phyloP scores from a whole-genome alignment of 2,329 filamentous ascomycete species.

The Lachnellula willkommii region DNA sequence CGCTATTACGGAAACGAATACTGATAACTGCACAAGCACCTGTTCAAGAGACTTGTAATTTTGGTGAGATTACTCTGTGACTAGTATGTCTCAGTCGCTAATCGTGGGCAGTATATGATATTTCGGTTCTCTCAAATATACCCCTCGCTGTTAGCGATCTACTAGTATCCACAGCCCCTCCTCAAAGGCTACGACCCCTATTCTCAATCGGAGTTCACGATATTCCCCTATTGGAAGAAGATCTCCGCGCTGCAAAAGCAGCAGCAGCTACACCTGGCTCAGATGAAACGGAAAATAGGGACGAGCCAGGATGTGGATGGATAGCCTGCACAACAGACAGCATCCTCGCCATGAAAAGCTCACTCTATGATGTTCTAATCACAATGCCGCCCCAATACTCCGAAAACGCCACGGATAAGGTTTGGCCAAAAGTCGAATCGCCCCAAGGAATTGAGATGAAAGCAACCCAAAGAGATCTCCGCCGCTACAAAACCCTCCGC shows the following conservation, averaged over 20 bases:
- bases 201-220: constrained; percentile 93
- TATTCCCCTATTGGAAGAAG: constrained; percentile 68
- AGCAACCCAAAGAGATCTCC: constrained; percentile 84
- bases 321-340: constrained; percentile 94
- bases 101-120: constrained; percentile 69
- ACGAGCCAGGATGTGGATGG: constrained; percentile 63
- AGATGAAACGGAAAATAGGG: constrained; percentile 35
- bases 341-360: constrained; percentile 78
- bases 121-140: constrained; percentile 88
- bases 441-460: constrained; percentile 62
- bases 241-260: constrained; percentile 45
- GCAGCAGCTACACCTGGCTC: constrained; percentile 30
- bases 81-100: neutral
- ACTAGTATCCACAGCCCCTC: constrained; percentile 56
- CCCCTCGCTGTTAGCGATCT: constrained; percentile 67
- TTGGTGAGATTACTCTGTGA: constrained; percentile 54
- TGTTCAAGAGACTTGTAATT: constrained; percentile 80
- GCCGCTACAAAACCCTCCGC: constrained; percentile 68
- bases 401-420: constrained; percentile 51
- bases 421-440: constrained; percentile 72
- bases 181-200: constrained; percentile 69
- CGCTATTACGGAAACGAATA: constrained; percentile 80
- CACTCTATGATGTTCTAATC: constrained; percentile 85
- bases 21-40: constrained; percentile 81
- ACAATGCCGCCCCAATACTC: constrained; percentile 65